Base-by-base conservation (phyloP, 768 basidiomycete genomes). In the Tremella yokohamensis region DNA sequence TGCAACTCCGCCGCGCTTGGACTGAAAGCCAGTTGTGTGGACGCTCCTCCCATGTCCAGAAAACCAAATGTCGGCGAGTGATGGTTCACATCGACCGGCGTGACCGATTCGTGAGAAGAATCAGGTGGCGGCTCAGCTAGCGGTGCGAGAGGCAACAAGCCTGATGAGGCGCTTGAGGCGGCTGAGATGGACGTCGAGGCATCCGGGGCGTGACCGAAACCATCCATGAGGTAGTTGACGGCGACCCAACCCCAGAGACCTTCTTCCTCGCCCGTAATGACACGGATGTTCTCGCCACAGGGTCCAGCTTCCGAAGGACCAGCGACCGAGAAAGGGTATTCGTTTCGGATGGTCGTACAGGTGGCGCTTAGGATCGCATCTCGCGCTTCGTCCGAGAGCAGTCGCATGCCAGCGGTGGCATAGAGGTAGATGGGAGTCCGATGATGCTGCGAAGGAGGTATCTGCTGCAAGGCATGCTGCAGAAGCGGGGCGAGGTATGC, bases 211-310 rank as follows among this genome's bases (percentile, higher is more conserved):
- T 75, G 73, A 13, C 78, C 78, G 70, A 99, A 99, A 1, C 93
- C 94, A 70, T 98, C 89, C 90, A 97, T 93, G 49, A 98, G 85
- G 76, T 99, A 98, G 77, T 98, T 99, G 68, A 98, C 91, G 0
- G 93, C 92, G 56, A 99, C 91, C 96, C 96, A 99, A 0, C 96
- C 96, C 77, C 92, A 98, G 42, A 98, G 79, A 0, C 96, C 96
- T 72, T 99, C 96, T 29, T 99, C 96, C 77, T 98, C 93, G 58
- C 96, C 96, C 2, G 90, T 89, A 68, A 98, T 98, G 61, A 98
- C 90, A 44, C 87, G 85, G 1, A 98, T 85, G 67, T 87, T 92
- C 49, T 88, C 84, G n/a, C 89, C 89, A 75, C 94, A 99, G 2
- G 89, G 90, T 9, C 90, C 90, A 38, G 80, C 78, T 3, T 79